Percentiles rank a stretch among this genome's conserved stretches.
Evolutionary conservation across 192 early-diverging fungal species (phyloP).

Genomic region (Dimargaris cristalligena): DNA sequence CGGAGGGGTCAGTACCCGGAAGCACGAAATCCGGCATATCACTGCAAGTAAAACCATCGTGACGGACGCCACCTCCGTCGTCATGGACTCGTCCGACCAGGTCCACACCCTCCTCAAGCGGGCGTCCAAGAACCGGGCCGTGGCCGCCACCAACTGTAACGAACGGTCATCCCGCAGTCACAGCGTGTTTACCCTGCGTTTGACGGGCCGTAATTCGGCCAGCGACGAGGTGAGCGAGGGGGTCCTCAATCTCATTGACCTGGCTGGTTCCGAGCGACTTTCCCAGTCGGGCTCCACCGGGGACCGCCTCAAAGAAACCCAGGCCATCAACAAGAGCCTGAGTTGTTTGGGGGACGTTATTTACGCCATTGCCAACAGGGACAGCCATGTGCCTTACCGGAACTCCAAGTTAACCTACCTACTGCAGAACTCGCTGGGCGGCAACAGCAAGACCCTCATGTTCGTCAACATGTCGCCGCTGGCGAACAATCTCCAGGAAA

Average conservation of each 20-base stretch:
- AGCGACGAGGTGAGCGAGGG: conserved; percentile 60
- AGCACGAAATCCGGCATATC: conserved; percentile 77
- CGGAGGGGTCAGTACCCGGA: conserved; percentile 30
- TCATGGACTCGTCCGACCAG: conserved; percentile 51
- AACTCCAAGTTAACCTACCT: conserved; percentile 71
- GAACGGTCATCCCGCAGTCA: conserved; percentile 87
- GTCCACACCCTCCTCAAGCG: conserved; percentile 53
- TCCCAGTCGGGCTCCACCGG: conserved; percentile 66
- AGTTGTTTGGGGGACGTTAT: conserved; percentile 86
- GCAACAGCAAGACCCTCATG: conserved; percentile 96
- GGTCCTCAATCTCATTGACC: conserved; percentile 80
- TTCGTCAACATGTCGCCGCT: conserved; percentile 94
- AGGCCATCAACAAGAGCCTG: conserved; percentile 92
- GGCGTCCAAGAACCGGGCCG: conserved; percentile 71
- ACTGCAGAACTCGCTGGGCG: conserved; percentile 46
- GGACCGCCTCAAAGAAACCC: conserved; percentile 77
- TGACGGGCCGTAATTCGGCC: conserved; percentile 53
- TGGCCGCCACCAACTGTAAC: conserved; percentile 84
- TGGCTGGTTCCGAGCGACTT: conserved; percentile 87
- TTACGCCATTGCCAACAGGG: conserved; percentile 56
- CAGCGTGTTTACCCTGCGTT: conserved; percentile 74
- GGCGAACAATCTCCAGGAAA: conserved; percentile 60
- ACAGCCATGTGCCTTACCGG: conserved; percentile 76
- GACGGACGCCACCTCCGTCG: conserved; percentile 53
- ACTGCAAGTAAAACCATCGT: conserved; percentile 56